These are phyloP conservation scores for Musa beccarii DNA, from an alignment of 176 grass and related monocot species.

Conservation along the genomic window DNA sequence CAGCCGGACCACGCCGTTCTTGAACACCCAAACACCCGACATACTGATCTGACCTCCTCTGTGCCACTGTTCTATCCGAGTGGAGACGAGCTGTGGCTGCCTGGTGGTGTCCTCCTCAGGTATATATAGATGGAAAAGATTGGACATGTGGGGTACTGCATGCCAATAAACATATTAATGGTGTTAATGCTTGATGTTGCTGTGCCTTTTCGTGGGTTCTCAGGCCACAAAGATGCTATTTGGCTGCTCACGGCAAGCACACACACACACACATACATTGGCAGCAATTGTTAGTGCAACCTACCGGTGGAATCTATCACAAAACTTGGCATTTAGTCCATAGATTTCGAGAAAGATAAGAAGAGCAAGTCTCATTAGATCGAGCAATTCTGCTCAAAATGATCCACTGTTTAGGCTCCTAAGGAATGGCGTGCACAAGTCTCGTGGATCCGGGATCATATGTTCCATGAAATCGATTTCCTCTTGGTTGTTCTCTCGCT, in stretches of 20 bases:
- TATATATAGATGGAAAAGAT: background rate
- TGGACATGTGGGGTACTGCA: background rate
- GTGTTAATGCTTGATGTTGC: background rate
- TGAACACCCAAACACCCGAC: conserved; percentile 96
- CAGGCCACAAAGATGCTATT: too few species aligned
- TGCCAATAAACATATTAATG: too few species aligned
- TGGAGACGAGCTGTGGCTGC: too few species aligned
- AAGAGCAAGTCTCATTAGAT: too few species aligned
- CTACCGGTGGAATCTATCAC: background rate
- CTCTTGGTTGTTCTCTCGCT: too few species aligned
- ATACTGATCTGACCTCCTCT: background rate
- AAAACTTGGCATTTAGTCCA: background rate
- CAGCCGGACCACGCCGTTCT: conserved; percentile 67
- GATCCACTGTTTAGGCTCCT: too few species aligned
- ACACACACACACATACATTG: background rate
- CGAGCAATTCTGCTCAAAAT: too few species aligned
- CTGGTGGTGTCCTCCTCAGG: background rate
- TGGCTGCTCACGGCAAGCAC: too few species aligned
- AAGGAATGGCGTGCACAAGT: too few species aligned
- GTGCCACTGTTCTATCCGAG: background rate
- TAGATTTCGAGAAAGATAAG: too few species aligned
- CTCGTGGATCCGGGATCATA: too few species aligned
- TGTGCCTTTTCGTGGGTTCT: background rate
- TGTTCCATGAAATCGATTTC: too few species aligned
- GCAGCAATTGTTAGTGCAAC: background rate